phyloP scores from a whole-genome alignment of 1,284 basidiomycete genomes.

The Ustilago crameri region DNA sequence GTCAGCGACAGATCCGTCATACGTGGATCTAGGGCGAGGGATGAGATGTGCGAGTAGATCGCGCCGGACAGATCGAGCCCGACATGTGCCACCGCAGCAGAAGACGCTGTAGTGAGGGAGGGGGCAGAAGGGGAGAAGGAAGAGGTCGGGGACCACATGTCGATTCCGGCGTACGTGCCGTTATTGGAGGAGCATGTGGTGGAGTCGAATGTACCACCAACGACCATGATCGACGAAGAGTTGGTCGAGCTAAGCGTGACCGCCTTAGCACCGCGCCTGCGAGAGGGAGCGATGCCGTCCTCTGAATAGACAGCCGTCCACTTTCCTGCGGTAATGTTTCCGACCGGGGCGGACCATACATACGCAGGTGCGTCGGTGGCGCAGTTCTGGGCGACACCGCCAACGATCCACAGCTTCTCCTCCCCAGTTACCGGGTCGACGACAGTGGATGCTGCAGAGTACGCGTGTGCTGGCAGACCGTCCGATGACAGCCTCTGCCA shows the following conservation, averaged over 20 bases:
- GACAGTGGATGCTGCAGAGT: conserved; percentile 31
- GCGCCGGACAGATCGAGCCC: conserved; percentile 18
- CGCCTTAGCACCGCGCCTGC: conserved; percentile 31
- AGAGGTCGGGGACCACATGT: conserved; percentile 30
- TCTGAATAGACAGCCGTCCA: conserved; percentile 31
- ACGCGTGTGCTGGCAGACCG: conserved; percentile 52
- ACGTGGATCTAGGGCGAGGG: conserved; percentile 34
- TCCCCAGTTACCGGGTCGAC: conserved; percentile 13
- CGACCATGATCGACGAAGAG: conserved; percentile 25
- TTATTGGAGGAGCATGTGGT: conserved; percentile 17
- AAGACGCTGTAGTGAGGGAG: neutral
- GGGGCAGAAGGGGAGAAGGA: neutral
- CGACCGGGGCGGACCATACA: conserved; percentile 37
- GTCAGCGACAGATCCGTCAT: conserved; percentile 53
- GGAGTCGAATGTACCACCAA: conserved; percentile 28
- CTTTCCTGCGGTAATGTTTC: conserved; percentile 21
- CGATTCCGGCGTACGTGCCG: conserved; percentile 34
- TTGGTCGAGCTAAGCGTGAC: conserved; percentile 18
- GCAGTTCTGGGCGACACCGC: conserved; percentile 60
- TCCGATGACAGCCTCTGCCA: conserved; percentile 29
- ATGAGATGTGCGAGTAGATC: conserved; percentile 13
- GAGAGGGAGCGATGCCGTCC: conserved; percentile 7
- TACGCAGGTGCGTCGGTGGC: conserved; percentile 41
- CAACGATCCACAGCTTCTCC: conserved; percentile 56
- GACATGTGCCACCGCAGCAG: conserved; percentile 13